Base-by-base conservation (phyloP, 768 basidiomycete species). In the Tylopilus felleus region DNA sequence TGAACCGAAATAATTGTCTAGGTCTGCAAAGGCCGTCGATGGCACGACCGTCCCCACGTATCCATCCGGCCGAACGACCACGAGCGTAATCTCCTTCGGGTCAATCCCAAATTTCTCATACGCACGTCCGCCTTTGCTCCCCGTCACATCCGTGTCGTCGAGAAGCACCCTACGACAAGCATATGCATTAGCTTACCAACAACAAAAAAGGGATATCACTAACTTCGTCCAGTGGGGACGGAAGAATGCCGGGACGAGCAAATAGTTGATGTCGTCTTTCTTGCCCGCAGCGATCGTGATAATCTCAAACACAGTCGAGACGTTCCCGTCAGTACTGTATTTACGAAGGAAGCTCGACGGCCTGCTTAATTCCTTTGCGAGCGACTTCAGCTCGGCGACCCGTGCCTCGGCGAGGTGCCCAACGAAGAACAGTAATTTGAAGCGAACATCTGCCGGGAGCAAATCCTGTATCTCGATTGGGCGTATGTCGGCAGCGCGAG, bases 1-100 rank as follows among this genome's bases (percentile, higher is more conserved):
- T 1, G 65, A 62, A 1, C 65, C 60, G 36, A 88, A 81, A 60
- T 86, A 87, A 1, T 22, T 21, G 29, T 75, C 69, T 42, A 88
- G 43, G n/a, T 75, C 73, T 6, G 40, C 49, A 38, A 65, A 12
- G 16, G 52, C 60, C 19, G 42, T 57, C 21, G 70, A 64, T 13
- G 71, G 66, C n/a, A 60, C 65, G 25, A 76, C 52, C 40, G 65
- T 63, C 16, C 75, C 75, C 2, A 76, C 67, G 51, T 74, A 76
- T 33, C 75, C 74, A 52, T 77, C 75, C 5, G 75, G 75, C 10
- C 75, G 71, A 40, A 76, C 59, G 10, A 77, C 59, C 21, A 74
- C 72, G 8, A 75, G 44, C 31, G 73, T 68, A 7, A 72, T 64
- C 23, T 56, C 61, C 4, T 51, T 42, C 3, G 60, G 48, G 31